phyloP scores from a whole-genome alignment of 805 yeast genomes.

The Trichomonascus vanleenenianus region DNA sequence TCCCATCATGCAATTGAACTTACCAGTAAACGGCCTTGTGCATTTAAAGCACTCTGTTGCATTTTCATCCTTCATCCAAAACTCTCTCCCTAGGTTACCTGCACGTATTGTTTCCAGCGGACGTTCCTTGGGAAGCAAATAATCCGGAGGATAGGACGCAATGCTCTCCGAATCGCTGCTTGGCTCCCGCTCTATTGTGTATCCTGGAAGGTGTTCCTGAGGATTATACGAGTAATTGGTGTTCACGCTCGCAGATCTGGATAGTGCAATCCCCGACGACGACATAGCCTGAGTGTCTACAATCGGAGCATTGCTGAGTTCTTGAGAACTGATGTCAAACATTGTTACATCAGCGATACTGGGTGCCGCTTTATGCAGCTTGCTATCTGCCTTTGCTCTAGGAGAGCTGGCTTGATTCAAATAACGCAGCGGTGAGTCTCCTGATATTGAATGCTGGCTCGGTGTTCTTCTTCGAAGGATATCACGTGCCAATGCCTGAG shows the following conservation, averaged over 20 bases:
- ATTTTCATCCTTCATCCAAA: conserved; percentile 95
- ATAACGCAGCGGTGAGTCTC: conserved; percentile 2
- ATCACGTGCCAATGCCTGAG: too few species aligned
- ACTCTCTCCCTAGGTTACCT: conserved; percentile 52
- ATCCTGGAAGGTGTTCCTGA: conserved; percentile 20
- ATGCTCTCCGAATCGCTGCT: conserved; percentile 22
- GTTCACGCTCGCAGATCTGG: conserved; percentile 17
- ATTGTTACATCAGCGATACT: not conserved
- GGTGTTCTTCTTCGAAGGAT: too few species aligned
- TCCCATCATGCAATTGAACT: conserved; percentile 2
- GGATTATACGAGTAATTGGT: conserved; percentile 17
- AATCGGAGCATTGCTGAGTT: not conserved
- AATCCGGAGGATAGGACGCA: conserved; percentile 12
- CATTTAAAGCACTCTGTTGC: conserved; percentile 85
- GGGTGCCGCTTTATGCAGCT: conserved; percentile 1
- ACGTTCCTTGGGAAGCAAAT: conserved; percentile 9
- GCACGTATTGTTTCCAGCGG: conserved; percentile 11
- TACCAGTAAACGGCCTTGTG: conserved; percentile 59
- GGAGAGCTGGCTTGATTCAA: not conserved
- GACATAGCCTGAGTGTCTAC: not conserved
- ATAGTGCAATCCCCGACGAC: conserved; percentile 1
- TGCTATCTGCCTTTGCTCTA: not conserved
- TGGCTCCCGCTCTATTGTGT: conserved; percentile 17
- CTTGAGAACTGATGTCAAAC: not conserved
- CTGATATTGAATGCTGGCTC: too few species aligned